Conservation (phyloP, 139 green algal genomes). For the Tetraselmis chui region DNA sequence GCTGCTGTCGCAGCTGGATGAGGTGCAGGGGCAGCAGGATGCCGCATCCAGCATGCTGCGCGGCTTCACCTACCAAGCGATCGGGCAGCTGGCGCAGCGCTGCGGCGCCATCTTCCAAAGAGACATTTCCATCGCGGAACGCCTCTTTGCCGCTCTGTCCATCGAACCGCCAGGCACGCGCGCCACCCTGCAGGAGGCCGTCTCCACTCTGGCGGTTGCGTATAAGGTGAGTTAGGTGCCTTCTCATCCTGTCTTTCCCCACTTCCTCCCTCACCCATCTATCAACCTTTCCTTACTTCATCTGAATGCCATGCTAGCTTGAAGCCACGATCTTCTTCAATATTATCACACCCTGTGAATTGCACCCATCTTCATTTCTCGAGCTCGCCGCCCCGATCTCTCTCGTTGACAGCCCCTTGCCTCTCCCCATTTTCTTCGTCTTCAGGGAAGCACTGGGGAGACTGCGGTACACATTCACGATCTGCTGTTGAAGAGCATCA, state of each 20-base stretch:
- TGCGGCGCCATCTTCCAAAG: slow-evolving; percentile 38
- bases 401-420: too few species aligned
- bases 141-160: slow-evolving; percentile 53
- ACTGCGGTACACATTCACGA: slow-evolving; percentile 35
- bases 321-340: too few species aligned
- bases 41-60: slow-evolving; percentile 37
- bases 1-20: slow-evolving; percentile 7
- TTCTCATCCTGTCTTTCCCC: too few species aligned
- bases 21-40: slow-evolving; percentile 22
- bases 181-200: slow-evolving; percentile 60
- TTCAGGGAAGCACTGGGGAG: neutral
- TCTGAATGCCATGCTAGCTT: too few species aligned
- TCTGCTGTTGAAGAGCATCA: slow-evolving; percentile 46
- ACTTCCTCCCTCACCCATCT: too few species aligned
- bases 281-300: too few species aligned
- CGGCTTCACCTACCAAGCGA: slow-evolving; percentile 70
- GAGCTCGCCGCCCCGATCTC: too few species aligned
- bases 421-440: too few species aligned
- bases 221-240: slow-evolving; percentile 30
- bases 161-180: slow-evolving; percentile 53
- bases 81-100: slow-evolving; percentile 45
- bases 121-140: slow-evolving; percentile 40
- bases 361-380: too few species aligned
- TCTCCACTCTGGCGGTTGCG: slow-evolving; percentile 41
- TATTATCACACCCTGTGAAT: too few species aligned